Evolutionary conservation across 495 filamentous ascomycete genomes (phyloP).

Genomic region (Chaetomium tenue): DNA sequence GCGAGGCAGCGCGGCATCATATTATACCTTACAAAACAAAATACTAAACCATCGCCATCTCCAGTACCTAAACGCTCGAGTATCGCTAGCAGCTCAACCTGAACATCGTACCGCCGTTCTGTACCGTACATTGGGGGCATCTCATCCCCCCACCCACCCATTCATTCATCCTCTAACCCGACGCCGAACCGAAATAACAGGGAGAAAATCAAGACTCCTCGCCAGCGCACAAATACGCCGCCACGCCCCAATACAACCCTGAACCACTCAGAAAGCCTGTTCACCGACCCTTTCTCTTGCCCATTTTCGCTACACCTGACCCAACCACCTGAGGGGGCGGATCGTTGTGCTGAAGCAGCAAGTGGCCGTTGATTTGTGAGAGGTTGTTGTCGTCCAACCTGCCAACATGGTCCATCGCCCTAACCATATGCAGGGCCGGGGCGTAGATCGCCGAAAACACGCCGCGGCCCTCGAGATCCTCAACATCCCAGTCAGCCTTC

Average conservation of each 20-base stretch:
- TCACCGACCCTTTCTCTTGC: too few species aligned
- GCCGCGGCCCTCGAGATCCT: slow-evolving; percentile 28
- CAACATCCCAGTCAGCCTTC: slow-evolving; percentile 38
- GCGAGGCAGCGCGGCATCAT: too few species aligned
- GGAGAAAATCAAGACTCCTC: not conserved
- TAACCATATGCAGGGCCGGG: slow-evolving; percentile 36
- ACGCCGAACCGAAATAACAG: not conserved
- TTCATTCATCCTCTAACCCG: not conserved
- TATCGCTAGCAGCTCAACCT: not conserved
- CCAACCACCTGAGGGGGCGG: not conserved
- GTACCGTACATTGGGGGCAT: not conserved
- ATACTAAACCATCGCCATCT: not conserved
- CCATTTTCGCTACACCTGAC: too few species aligned
- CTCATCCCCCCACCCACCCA: not conserved
- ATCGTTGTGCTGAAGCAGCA: slow-evolving; percentile 7
- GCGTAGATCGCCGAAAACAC: slow-evolving; percentile 30
- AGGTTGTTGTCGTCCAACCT: slow-evolving; percentile 25
- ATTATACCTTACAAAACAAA: not conserved
- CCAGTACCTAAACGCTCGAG: not conserved
- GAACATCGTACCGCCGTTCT: not conserved
- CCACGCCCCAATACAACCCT: not conserved
- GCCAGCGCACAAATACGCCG: not conserved
- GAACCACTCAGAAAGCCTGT: not conserved
- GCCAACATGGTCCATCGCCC: slow-evolving; percentile 41
- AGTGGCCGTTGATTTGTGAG: not conserved